Base-by-base conservation (phyloP, 495 filamentous ascomycete genomes). In the Achaetomiella virescens region DNA sequence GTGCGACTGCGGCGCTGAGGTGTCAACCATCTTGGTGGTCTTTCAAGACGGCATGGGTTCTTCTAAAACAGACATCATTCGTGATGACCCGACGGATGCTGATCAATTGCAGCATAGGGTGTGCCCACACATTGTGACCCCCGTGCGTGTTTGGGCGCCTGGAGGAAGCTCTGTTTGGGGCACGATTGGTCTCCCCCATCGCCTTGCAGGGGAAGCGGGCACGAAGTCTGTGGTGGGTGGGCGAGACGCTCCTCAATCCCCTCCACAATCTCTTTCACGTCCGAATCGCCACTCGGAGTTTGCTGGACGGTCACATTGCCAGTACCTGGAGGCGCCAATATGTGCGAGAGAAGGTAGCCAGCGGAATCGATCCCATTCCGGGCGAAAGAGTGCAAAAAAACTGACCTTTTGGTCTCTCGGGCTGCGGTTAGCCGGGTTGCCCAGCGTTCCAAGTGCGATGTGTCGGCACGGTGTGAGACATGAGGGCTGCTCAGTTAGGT, bases 301-400 rank as follows among this genome's bases (percentile, higher is more conserved):
- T 3, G 18, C 35, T n/a, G n/a, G n/a, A n/a, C 20, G 41, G 33
- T 43, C 24, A 46, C 52, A 54, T 38, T 31, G 42, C 42, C 52
- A 17, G 33, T 31, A 37, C 31, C 18, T 37, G 31, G 17, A 25
- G 31, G 29, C 31, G 43, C 5, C n/a, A 47, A 47, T 15, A 29
- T 40, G 35, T 15, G 35, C 12, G 20, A 6, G 51, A 14, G 25
- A n/a, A n/a, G n/a, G n/a, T 44, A 15, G 42, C 55, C 35, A 49
- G 35, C 31, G 21, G 22, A 48, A 46, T 29, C 52, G 55, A 57
- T 27, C 41, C 55, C 48, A 57, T 52, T 57, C 55, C 47, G 46
- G 46, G 14, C 48, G 18, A 10, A 3, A 46, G 48, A 48, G 54
- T 38, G 48, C 29, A 37, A 48, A 25, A 40, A 22, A 15, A 33